These are phyloP conservation scores for Caloboletus inedulis DNA, from an alignment of 1,284 basidiomycete genomes.

Conservation along the genomic window DNA sequence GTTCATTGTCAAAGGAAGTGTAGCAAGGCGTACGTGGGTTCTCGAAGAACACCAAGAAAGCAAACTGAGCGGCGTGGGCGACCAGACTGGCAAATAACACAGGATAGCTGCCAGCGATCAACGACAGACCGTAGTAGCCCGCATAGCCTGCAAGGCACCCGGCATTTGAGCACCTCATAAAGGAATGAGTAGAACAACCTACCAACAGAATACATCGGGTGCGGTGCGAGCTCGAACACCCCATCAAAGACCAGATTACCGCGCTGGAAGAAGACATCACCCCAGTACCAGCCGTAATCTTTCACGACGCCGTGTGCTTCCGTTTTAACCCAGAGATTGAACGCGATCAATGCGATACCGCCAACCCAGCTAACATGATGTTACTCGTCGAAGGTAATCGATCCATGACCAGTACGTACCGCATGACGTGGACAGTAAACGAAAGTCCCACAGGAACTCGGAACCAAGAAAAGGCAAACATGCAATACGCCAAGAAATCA, in stretches of 20 bases:
- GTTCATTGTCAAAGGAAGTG: background rate
- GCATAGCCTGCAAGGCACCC: constrained; percentile 67
- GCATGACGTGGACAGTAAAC: constrained; percentile 69
- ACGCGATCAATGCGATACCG: constrained; percentile 82
- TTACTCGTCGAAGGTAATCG: background rate
- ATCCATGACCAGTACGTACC: constrained; percentile 41
- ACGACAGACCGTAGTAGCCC: constrained; percentile 94
- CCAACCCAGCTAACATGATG: constrained; percentile 69
- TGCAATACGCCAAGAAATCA: constrained; percentile 92
- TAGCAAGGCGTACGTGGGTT: constrained; percentile 76
- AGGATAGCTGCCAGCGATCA: constrained; percentile 84
- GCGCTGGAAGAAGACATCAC: constrained; percentile 94
- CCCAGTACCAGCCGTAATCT: constrained; percentile 96
- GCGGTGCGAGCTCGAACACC: constrained; percentile 90
- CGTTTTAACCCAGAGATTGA: constrained; percentile 98
- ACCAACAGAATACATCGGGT: constrained; percentile 95
- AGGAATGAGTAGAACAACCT: constrained; percentile 26
- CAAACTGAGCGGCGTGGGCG: constrained; percentile 93
- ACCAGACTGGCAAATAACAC: constrained; percentile 91
- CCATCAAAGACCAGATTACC: constrained; percentile 94
- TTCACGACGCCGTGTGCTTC: constrained; percentile 98
- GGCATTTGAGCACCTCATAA: background rate
- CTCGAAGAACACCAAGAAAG: constrained; percentile 95
- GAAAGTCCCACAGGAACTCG: constrained; percentile 80
- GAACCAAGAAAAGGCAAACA: constrained; percentile 93